phyloP scores from a whole-genome alignment of 2,329 filamentous ascomycete species.

The Ophiostoma sp. region DNA sequence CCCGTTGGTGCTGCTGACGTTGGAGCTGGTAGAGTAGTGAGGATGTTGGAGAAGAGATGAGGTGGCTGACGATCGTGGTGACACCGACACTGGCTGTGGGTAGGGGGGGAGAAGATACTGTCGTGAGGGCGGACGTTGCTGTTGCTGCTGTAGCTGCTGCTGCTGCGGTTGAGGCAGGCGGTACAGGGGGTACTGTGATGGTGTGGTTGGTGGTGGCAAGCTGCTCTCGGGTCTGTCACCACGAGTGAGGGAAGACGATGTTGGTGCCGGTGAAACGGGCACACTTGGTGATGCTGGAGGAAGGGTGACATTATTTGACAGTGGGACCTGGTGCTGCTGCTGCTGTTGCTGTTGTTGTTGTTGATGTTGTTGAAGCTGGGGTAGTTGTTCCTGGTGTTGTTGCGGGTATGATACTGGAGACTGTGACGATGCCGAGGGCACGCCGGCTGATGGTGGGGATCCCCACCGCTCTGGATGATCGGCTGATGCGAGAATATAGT shows the following conservation, averaged over 20 bases:
- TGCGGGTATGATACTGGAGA: not conserved
- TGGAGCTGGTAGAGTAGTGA: not conserved
- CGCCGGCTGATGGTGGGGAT: conserved; percentile 9
- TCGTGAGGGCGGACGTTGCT: not conserved
- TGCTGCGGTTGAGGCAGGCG: not conserved
- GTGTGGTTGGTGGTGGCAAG: not conserved
- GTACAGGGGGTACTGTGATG: not conserved
- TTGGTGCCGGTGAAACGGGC: conserved; percentile 10
- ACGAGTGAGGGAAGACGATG: not conserved
- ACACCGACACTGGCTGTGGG: not conserved
- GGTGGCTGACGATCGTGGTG: not conserved
- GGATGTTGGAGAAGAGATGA: conserved; percentile 2
- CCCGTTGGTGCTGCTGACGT: not conserved
- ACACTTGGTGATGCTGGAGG: conserved; percentile 2
- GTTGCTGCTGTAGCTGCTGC: not conserved
- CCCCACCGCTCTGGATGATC: conserved; percentile 11
- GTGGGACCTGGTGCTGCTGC: conserved; percentile 8
- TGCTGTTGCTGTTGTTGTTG: conserved; percentile 6
- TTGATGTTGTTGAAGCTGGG: not conserved
- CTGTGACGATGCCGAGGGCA: not conserved
- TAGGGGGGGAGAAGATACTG: not conserved
- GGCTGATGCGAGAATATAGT: conserved; percentile 19
- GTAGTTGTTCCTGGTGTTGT: not conserved
- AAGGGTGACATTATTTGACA: not conserved
- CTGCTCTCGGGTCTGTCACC: not conserved